Percentiles rank a stretch among this genome's conserved stretches.
Evolutionary conservation across 73 alveolate genomes (phyloP).

Genomic region (Paramecium tetraurelia): DNA sequence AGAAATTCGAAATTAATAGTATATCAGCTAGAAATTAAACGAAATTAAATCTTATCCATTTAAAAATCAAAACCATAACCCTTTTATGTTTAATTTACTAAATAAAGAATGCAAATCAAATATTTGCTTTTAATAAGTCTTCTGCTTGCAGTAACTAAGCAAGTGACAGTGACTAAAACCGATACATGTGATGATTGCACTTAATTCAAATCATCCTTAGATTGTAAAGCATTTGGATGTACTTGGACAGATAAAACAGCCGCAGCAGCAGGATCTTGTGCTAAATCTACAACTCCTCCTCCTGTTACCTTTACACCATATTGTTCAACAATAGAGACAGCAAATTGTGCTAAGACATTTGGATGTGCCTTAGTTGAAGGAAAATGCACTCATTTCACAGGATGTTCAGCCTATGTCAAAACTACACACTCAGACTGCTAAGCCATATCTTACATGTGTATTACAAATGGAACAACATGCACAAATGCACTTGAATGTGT

Average conservation of each 20-base stretch:
- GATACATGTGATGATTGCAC: neutral
- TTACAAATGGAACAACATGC: neutral
- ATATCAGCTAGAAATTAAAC: no score
- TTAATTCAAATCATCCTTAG: neutral
- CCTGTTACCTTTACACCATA: neutral
- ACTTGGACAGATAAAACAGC: neutral
- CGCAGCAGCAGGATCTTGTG: neutral
- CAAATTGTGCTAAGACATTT: neutral
- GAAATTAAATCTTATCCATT: no score
- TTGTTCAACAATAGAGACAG: neutral
- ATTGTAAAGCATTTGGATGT: neutral
- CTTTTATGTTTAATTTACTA: neutral
- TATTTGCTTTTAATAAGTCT: neutral
- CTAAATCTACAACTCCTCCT: neutral
- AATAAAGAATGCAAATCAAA: neutral
- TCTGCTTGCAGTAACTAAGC: neutral
- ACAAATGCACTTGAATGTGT: neutral
- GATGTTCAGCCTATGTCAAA: slow-evolving; percentile 42
- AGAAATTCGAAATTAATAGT: no score
- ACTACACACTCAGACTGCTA: neutral
- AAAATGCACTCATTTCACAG: slow-evolving; percentile 12
- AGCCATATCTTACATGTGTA: neutral
- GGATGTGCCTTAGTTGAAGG: slow-evolving; percentile 15
- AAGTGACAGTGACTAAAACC: neutral
- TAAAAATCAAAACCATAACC: neutral